Evolutionary conservation across 2,329 filamentous ascomycete species (phyloP), one percentile per base, ranked within the genome.

Genomic region (Penicillium sp.): DNA sequence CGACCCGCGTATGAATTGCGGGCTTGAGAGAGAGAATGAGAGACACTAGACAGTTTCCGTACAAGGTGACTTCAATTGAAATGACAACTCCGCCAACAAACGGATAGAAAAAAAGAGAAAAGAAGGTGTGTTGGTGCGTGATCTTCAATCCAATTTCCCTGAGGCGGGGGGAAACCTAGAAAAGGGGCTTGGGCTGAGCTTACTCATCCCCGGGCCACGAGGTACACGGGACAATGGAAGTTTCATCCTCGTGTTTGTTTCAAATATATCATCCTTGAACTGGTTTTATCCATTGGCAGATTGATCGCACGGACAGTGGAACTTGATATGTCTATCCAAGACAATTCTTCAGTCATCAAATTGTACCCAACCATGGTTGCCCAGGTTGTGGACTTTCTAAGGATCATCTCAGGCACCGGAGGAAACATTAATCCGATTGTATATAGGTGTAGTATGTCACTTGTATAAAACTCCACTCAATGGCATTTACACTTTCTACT

Each of bases 151-250:
- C 29, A 50, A 57, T 57, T 56, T 56, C 53, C 53, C 48, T 57
- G 64, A 63, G 63, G 63, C 63, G 63, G 63, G 60, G 69, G 67
- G 34, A 50, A 29, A 26, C 29, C 29, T 50, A 39, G 48, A 74
- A 74, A 74, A 73, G 71, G 71, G 71, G 71, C 64, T 72, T 58
- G 42, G 31, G 39, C 20, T 26, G 29, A 2, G 64, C 60, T 71
- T 70, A 74, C 64, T 51, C 49, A 51, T 51, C 40, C 40, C 5
- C 14, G 14, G 22, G 1, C 37, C 48, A 50, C 48, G 49, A 43
- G 38, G 48, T 32, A 34, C 54, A 51, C 53, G 42, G 55, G 48
- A 48, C 48, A 22, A 26, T 9, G 24, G 24, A 26, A 29, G 55
- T 56, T 58, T 55, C 47, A 53, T 22, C 34, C 53, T 50, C 40